These are phyloP conservation scores for Sphaerosporella brunnea DNA, from an alignment of 495 filamentous ascomycete species.

Conservation along the genomic window DNA sequence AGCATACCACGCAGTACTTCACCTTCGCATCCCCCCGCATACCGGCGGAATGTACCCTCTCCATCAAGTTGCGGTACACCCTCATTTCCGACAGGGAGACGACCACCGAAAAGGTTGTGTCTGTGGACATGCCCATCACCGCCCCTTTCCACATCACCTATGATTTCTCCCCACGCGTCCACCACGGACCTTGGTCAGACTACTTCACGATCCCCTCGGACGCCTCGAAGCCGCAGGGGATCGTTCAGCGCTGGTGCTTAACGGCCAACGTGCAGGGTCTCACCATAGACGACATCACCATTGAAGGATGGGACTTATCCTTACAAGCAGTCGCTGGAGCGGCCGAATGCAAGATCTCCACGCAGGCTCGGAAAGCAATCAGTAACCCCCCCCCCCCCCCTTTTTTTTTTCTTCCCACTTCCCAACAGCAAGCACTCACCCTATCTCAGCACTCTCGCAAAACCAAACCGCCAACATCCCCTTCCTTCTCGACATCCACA, in stretches of 20 bases:
- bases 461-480: conserved; percentile 18
- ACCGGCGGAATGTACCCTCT: conserved; percentile 48
- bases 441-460: conserved; percentile 38
- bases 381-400: neutral
- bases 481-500: conserved; percentile 55
- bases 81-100: conserved; percentile 68
- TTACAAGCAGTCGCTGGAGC: conserved; percentile 14
- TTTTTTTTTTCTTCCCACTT: neutral
- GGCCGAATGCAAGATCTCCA: conserved; percentile 32
- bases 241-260: conserved; percentile 64
- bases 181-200: conserved; percentile 67
- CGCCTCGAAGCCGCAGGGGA: conserved; percentile 33
- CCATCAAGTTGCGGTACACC: conserved; percentile 55
- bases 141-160: conserved; percentile 80
- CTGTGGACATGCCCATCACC: conserved; percentile 49
- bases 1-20: conserved; percentile 31
- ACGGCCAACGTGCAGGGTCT: conserved; percentile 52
- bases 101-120: conserved; percentile 53
- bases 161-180: conserved; percentile 58
- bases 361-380: conserved; percentile 27
- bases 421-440: too few species aligned
- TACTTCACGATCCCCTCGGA: conserved; percentile 49
- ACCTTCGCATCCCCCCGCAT: conserved; percentile 33
- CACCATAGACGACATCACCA: conserved; percentile 36
- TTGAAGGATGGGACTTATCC: conserved; percentile 40